These are phyloP conservation scores for Tetrahymena elliotti DNA, from an alignment of 73 alveolate genomes.

Conservation along the genomic window DNA sequence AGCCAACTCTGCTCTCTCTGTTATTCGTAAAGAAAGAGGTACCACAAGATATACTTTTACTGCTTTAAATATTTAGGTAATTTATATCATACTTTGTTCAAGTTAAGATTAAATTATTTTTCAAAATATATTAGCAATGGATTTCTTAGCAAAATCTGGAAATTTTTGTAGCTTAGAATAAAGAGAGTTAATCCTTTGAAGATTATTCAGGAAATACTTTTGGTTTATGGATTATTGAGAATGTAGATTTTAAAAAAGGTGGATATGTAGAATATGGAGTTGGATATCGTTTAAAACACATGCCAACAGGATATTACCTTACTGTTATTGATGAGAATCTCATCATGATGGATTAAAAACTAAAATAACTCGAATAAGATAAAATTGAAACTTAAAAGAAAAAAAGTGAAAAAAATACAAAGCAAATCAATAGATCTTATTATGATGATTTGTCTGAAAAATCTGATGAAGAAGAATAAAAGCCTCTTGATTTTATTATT, in stretches of 20 bases:
- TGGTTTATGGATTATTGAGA: constrained; percentile 36
- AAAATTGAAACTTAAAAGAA: neutral
- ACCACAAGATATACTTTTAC: constrained; percentile 9
- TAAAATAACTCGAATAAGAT: neutral
- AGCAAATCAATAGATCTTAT: neutral
- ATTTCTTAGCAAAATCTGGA: constrained; percentile 6
- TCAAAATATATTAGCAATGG: constrained; percentile 8
- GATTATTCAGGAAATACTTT: constrained; percentile 41
- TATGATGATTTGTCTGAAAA: constrained; percentile 21
- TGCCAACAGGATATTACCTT: constrained; percentile 28
- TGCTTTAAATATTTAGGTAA: neutral
- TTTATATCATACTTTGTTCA: no score
- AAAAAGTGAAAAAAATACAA: neutral
- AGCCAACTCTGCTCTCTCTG: constrained; percentile 36
- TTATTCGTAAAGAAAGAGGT: constrained; percentile 5
- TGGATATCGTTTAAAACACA: constrained; percentile 31
- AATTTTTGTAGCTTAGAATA: constrained; percentile 13
- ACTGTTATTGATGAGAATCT: neutral
- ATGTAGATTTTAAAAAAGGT: constrained; percentile 32
- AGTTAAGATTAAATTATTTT: neutral
- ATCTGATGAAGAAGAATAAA: neutral
- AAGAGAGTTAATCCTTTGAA: constrained; percentile 21
- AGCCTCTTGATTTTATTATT: neutral
- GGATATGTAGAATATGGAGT: constrained; percentile 27
- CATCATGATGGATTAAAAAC: constrained; percentile 16